phyloP scores from a whole-genome alignment of 257 asterid genomes.

The Dorcoceras hygrometricum region DNA sequence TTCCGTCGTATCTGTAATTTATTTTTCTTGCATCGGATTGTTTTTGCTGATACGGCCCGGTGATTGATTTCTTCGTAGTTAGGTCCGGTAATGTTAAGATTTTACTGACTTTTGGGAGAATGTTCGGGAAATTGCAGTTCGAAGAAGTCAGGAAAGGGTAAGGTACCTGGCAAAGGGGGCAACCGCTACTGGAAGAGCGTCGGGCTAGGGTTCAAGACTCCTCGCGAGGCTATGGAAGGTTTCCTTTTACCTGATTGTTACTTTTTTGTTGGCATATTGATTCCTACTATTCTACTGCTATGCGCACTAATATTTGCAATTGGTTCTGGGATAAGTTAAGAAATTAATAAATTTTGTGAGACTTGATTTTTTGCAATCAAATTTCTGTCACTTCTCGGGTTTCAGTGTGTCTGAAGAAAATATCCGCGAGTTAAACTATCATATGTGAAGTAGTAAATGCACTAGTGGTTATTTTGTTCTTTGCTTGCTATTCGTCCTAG shows the following conservation, averaged over 20 bases:
- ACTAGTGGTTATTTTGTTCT: too few species aligned
- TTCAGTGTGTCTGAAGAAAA: neutral
- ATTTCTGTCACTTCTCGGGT: neutral
- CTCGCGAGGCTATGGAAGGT: constrained; percentile 72
- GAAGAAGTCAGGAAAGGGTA: constrained; percentile 60
- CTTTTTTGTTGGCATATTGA: neutral
- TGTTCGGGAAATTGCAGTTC: constrained; percentile 36
- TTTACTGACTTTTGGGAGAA: neutral
- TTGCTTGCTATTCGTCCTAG: neutral
- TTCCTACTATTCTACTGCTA: too few species aligned
- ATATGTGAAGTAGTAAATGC: neutral
- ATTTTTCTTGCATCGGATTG: neutral
- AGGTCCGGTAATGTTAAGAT: neutral
- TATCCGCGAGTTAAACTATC: neutral
- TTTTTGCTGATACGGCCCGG: constrained; percentile 1
- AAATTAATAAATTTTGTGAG: neutral
- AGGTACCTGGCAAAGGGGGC: constrained; percentile 64
- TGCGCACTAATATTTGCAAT: neutral
- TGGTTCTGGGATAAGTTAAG: neutral
- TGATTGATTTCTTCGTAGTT: constrained; percentile 16
- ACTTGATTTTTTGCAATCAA: neutral
- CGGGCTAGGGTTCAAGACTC: constrained; percentile 62
- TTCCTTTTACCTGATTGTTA: neutral
- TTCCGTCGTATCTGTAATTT: neutral
- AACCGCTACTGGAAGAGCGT: constrained; percentile 55